phyloP scores from a whole-genome alignment of 1,284 basidiomycete genomes.

The Pyrrhoderma lamaoense region DNA sequence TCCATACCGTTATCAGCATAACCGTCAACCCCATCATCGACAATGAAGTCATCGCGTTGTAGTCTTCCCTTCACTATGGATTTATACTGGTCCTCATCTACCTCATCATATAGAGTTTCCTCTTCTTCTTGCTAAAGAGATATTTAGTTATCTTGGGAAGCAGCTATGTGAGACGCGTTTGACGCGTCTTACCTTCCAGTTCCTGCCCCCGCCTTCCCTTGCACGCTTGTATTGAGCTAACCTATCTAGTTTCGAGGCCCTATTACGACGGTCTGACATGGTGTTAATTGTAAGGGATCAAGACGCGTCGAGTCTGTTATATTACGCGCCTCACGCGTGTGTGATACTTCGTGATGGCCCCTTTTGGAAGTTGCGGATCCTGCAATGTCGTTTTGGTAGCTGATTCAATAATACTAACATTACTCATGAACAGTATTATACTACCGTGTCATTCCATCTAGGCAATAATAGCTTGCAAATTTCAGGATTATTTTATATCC shows the following conservation, averaged over 20 bases:
- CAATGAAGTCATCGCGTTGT: constrained; percentile 91
- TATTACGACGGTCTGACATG: constrained; percentile 23
- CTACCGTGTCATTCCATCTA: too few relatives aligned
- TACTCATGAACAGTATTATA: too few relatives aligned
- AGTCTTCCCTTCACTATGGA: constrained; percentile 79
- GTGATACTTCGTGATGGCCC: background rate
- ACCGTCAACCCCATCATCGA: constrained; percentile 87
- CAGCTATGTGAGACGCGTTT: background rate
- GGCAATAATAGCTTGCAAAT: too few relatives aligned
- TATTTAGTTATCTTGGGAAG: too few relatives aligned
- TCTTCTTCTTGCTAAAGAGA: constrained; percentile 53
- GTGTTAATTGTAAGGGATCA: constrained; percentile 3
- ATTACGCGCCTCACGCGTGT: constrained; percentile 5
- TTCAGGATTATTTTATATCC: too few relatives aligned
- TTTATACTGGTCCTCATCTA: constrained; percentile 88
- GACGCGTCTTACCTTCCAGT: constrained; percentile 28
- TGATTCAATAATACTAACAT: too few relatives aligned
- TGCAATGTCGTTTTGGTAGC: too few relatives aligned
- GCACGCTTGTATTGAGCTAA: constrained; percentile 30
- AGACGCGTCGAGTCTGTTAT: constrained; percentile 10
- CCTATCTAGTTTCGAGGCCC: constrained; percentile 27
- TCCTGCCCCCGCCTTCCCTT: constrained; percentile 31
- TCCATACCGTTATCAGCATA: constrained; percentile 97
- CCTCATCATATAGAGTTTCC: constrained; percentile 81
- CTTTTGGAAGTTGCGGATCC: too few relatives aligned